phyloP scores from a whole-genome alignment of 1,284 basidiomycete genomes.

The Cryptococcus depauperatus region DNA sequence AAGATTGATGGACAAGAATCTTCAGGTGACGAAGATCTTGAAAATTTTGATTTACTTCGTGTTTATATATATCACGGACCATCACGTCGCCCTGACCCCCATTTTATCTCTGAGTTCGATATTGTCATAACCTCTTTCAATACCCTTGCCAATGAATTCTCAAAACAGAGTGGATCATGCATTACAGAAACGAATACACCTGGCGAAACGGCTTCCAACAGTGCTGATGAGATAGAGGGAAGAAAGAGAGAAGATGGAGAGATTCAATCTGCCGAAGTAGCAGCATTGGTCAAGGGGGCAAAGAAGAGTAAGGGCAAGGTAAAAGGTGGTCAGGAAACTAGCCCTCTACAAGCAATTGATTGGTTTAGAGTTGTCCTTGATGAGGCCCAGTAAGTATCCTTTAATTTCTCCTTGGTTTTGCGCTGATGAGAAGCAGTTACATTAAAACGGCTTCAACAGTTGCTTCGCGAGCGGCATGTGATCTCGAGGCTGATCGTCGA shows the following conservation, averaged over 20 bases:
- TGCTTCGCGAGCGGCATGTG: slow-evolving; percentile 88
- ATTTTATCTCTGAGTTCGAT: slow-evolving; percentile 84
- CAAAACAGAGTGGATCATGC: slow-evolving; percentile 67
- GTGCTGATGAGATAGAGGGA: slow-evolving; percentile 31
- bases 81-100: slow-evolving; percentile 71
- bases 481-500: slow-evolving; percentile 84
- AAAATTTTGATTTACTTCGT: slow-evolving; percentile 48
- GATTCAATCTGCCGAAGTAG: slow-evolving; percentile 53
- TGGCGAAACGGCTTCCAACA: slow-evolving; percentile 33
- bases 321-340: slow-evolving; percentile 54
- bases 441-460: slow-evolving; percentile 96
- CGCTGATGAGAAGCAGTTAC: slow-evolving; percentile 53
- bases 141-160: slow-evolving; percentile 89
- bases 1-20: slow-evolving; percentile 17
- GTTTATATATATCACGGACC: slow-evolving; percentile 97
- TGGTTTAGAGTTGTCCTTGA: slow-evolving; percentile 98
- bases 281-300: slow-evolving; percentile 53
- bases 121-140: slow-evolving; percentile 96
- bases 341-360: slow-evolving; percentile 87
- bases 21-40: slow-evolving; percentile 18
- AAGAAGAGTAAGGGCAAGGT: slow-evolving; percentile 48
- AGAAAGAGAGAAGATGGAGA: slow-evolving; percentile 56
- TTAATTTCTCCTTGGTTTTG: background rate
- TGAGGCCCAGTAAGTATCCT: slow-evolving; percentile 81
- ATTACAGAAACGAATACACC: slow-evolving; percentile 37